These are phyloP conservation scores for Lanzia echinophila DNA, from an alignment of 2,329 filamentous ascomycete species.

Conservation along the genomic window DNA sequence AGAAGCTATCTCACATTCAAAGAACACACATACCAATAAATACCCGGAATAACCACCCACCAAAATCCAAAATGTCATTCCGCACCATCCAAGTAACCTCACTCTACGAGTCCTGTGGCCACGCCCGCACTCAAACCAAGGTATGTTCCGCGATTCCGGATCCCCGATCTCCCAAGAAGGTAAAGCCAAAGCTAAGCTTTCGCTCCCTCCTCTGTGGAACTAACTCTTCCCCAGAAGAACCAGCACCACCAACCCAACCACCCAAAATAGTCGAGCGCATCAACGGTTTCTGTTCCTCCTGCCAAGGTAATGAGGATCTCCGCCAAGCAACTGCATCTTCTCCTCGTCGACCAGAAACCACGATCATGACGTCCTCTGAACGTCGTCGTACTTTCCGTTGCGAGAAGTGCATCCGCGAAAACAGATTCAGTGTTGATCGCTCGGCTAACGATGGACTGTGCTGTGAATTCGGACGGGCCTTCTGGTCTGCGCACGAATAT, in stretches of 20 bases:
- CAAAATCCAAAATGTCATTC: neutral
- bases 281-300: neutral
- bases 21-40: no score
- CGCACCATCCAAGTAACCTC: neutral
- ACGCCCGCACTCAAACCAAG: neutral
- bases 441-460: constrained; percentile 14
- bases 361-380: neutral
- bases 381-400: constrained; percentile 4
- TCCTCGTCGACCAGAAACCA: neutral
- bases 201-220: neutral
- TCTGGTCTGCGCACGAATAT: neutral
- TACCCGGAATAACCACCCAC: no score
- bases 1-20: no score
- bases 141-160: neutral
- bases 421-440: neutral
- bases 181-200: neutral
- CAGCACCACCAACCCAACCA: neutral
- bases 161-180: neutral
- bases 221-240: neutral
- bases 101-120: neutral
- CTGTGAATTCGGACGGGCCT: constrained; percentile 12
- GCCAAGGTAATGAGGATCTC: neutral
- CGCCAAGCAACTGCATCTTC: neutral
- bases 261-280: no score
- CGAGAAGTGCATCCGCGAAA: constrained; percentile 4